Percentiles rank a stretch among this genome's conserved stretches.
phyloP scores from a whole-genome alignment of 2,329 filamentous ascomycete genomes.

The Penicillium sp. region DNA sequence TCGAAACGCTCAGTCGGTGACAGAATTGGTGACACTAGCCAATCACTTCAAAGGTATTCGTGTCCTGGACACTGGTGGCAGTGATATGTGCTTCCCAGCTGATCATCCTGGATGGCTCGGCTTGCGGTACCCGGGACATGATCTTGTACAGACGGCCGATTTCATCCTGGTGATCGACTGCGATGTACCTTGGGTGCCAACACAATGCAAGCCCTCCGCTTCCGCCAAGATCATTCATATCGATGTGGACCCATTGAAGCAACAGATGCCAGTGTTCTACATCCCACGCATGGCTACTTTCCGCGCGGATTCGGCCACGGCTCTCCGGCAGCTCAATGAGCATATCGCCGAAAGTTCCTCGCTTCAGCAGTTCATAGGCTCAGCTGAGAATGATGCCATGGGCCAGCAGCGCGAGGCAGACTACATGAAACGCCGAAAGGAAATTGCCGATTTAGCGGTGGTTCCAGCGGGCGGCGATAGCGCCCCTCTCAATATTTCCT shows the following conservation, averaged over 20 bases:
- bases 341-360: slow-evolving; percentile 57
- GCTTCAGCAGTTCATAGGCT: slow-evolving; percentile 49
- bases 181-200: slow-evolving; percentile 93
- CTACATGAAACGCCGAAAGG: slow-evolving; percentile 62
- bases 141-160: slow-evolving; percentile 75
- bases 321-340: slow-evolving; percentile 70
- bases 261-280: slow-evolving; percentile 75
- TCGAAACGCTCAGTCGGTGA: slow-evolving; percentile 48
- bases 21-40: slow-evolving; percentile 52
- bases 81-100: slow-evolving; percentile 56
- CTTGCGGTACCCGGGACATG: slow-evolving; percentile 73
- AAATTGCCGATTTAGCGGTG: slow-evolving; percentile 60
- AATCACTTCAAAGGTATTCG: slow-evolving; percentile 53
- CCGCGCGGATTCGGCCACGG: slow-evolving; percentile 65
- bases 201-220: slow-evolving; percentile 63
- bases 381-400: slow-evolving; percentile 48
- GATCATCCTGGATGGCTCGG: slow-evolving; percentile 64
- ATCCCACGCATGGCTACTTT: slow-evolving; percentile 68
- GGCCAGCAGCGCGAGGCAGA: slow-evolving; percentile 60
- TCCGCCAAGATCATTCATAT: slow-evolving; percentile 66
- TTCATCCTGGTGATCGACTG: slow-evolving; percentile 85
- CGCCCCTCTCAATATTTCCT: slow-evolving; percentile 65
- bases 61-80: slow-evolving; percentile 57
- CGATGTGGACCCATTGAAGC: slow-evolving; percentile 69
- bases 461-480: slow-evolving; percentile 59